Percentiles rank a stretch among this genome's conserved stretches.
Conservation (phyloP, 257 asterid species). For the Solanum etuberosum region DNA sequence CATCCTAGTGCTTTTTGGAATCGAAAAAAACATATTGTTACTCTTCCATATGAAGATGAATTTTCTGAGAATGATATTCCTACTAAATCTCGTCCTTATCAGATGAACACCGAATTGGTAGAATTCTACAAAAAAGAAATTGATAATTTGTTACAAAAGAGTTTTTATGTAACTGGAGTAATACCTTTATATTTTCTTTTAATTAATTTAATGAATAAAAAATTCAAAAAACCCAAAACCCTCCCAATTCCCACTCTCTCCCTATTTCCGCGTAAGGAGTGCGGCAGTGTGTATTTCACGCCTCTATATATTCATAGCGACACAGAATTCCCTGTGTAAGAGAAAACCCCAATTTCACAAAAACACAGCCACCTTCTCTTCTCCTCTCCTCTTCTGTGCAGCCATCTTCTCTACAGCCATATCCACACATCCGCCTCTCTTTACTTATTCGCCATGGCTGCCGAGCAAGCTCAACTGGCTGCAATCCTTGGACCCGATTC, state of each 20-base stretch:
- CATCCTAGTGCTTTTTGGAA: too few relatives aligned
- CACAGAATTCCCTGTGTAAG: background rate
- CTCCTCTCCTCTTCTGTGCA: background rate
- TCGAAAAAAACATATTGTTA: too few relatives aligned
- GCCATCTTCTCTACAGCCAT: background rate
- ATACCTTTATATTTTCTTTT: background rate
- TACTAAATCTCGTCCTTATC: too few relatives aligned
- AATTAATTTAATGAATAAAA: background rate
- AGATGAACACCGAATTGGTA: too few relatives aligned
- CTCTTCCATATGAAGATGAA: too few relatives aligned
- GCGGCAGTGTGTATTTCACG: background rate
- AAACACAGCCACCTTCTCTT: background rate
- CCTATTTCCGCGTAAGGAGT: background rate
- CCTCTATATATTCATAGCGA: background rate
- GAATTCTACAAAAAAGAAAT: too few relatives aligned
- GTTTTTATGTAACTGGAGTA: too few relatives aligned
- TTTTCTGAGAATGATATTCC: too few relatives aligned
- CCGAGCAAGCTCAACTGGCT: constrained; percentile 77
- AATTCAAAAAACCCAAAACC: background rate
- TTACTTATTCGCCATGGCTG: constrained; percentile 27
- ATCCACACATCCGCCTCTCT: background rate
- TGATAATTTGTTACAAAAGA: too few relatives aligned
- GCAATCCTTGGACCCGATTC: constrained; percentile 80
- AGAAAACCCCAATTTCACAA: background rate
- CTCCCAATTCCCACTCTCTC: background rate